These are phyloP conservation scores for Beverwykella pulmonaria DNA, from an alignment of 495 filamentous ascomycete species.

Conservation along the genomic window DNA sequence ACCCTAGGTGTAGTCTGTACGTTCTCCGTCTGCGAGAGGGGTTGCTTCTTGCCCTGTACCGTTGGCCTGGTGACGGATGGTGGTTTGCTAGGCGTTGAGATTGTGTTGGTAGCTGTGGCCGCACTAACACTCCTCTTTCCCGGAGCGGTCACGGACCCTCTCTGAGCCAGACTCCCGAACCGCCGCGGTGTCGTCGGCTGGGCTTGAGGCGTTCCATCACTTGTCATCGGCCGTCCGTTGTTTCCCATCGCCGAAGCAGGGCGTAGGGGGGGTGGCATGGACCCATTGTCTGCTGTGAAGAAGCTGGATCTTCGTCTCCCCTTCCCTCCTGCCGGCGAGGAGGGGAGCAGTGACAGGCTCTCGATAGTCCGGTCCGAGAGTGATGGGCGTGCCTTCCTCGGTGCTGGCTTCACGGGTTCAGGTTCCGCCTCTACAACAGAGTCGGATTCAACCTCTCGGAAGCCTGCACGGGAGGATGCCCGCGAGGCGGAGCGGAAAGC, in stretches of 20 bases:
- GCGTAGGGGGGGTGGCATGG: conserved; percentile 58
- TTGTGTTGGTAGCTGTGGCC: conserved; percentile 11
- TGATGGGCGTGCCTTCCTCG: conserved; percentile 53
- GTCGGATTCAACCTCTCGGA: conserved; percentile 36
- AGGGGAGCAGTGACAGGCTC: conserved; percentile 64
- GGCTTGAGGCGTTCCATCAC: conserved; percentile 54
- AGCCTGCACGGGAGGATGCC: conserved; percentile 37
- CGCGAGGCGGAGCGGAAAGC: conserved; percentile 38
- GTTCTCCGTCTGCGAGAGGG: conserved; percentile 44
- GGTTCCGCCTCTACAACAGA: conserved; percentile 16
- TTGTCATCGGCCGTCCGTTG: conserved; percentile 52
- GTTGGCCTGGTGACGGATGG: neutral
- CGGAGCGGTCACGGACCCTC: conserved; percentile 34
- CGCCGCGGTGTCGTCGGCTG: conserved; percentile 31
- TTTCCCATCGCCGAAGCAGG: conserved; percentile 58
- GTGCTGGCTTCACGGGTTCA: conserved; percentile 21
- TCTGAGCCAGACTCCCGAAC: conserved; percentile 6
- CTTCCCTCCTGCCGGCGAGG: conserved; percentile 60
- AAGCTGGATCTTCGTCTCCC: conserved; percentile 61
- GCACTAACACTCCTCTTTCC: conserved; percentile 42
- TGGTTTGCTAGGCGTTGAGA: conserved; percentile 25
- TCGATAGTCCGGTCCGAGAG: conserved; percentile 71
- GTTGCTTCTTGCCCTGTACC: conserved; percentile 16
- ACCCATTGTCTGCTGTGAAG: conserved; percentile 57
- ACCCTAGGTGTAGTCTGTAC: conserved; percentile 43